These are phyloP conservation scores for Fremontodendron californicum DNA, from an alignment of 345 rosid genomes.

Conservation along the genomic window DNA sequence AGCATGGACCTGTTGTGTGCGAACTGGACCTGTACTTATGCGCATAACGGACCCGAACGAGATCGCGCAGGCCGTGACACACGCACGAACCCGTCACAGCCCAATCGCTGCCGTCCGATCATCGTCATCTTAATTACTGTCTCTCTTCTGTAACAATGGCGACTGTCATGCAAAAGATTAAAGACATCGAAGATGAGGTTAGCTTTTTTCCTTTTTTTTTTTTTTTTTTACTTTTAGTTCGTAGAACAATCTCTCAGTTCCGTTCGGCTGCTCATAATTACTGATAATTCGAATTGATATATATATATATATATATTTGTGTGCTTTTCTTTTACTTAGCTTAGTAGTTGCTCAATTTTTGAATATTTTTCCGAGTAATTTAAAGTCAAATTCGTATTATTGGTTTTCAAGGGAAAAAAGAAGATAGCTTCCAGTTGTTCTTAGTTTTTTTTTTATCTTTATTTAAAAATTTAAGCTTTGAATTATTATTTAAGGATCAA, in stretches of 20 bases:
- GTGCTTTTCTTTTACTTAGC: neutral
- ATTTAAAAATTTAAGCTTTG: neutral
- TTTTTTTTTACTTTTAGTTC: neutral
- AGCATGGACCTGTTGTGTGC: too few relatives aligned
- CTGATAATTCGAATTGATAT: neutral
- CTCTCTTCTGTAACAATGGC: slow-evolving; percentile 41
- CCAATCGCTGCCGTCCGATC: neutral
- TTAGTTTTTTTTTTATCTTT: neutral
- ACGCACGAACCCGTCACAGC: too few relatives aligned
- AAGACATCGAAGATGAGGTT: slow-evolving; percentile 92
- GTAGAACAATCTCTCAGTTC: neutral
- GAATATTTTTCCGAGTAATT: neutral
- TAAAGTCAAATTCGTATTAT: neutral
- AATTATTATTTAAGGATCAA: neutral
- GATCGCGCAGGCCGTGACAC: too few relatives aligned
- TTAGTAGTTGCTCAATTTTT: neutral
- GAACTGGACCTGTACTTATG: too few relatives aligned
- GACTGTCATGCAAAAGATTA: slow-evolving; percentile 85
- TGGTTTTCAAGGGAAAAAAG: neutral
- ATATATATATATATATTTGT: neutral
- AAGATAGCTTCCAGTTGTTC: neutral
- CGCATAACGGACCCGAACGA: too few relatives aligned
- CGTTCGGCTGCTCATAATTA: neutral
- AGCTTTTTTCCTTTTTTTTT: neutral
- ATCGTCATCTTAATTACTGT: neutral